Percentiles rank a stretch among this genome's conserved stretches.
Evolutionary conservation across 345 rosid species (phyloP).

Genomic region (Camelina laxa): DNA sequence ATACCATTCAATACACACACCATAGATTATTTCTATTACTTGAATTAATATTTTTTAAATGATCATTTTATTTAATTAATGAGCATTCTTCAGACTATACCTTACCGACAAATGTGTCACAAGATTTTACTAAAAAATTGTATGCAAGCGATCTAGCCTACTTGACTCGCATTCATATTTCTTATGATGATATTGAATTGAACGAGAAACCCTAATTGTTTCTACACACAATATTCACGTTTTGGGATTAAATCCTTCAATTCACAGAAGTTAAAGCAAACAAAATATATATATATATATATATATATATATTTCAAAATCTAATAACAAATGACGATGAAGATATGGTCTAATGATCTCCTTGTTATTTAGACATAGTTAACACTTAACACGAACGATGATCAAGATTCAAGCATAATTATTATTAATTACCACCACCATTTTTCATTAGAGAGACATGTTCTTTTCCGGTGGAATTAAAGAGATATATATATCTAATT

Average conservation of each 20-base stretch:
- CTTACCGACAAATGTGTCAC: background rate
- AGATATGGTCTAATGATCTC: background rate
- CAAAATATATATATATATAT: background rate
- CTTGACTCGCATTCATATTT: background rate
- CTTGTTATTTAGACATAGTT: constrained; percentile 26
- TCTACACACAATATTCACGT: background rate
- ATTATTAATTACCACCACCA: constrained; percentile 21
- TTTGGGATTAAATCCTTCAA: background rate
- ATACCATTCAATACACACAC: constrained; percentile 21
- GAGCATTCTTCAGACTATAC: background rate
- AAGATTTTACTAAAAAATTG: background rate
- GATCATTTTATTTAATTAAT: background rate
- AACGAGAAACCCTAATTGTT: constrained; percentile 5
- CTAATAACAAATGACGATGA: constrained; percentile 27
- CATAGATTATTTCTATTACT: background rate
- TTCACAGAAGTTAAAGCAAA: constrained; percentile 3
- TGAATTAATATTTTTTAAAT: background rate
- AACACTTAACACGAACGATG: constrained; percentile 1
- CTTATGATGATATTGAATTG: background rate
- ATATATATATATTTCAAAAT: background rate
- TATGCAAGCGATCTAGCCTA: constrained; percentile 7
- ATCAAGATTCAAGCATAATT: background rate
- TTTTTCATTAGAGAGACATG: background rate
- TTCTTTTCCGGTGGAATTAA: background rate
- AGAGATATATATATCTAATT: constrained; percentile 3